Evolutionary conservation across 2,329 filamentous ascomycete species (phyloP).

Genomic region (Trichoderma aggressivum): DNA sequence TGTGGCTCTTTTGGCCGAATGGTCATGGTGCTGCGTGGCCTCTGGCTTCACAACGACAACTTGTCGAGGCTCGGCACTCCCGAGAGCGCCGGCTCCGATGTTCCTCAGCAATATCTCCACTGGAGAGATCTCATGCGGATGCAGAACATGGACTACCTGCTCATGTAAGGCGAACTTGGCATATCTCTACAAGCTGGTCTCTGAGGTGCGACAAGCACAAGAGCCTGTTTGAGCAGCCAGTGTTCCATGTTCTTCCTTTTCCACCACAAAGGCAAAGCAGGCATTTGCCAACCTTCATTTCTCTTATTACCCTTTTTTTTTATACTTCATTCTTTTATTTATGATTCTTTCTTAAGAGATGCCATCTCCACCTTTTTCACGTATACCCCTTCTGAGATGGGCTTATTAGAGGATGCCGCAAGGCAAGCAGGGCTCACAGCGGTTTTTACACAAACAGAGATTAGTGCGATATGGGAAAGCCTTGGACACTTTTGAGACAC

Average conservation of each 20-base stretch:
- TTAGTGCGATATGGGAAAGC: constrained; percentile 32
- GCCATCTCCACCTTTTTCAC: constrained; percentile 20
- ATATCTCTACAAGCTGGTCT: constrained; percentile 37
- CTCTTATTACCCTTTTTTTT: constrained; percentile 25
- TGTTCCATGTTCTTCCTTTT: constrained; percentile 7
- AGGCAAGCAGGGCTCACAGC: constrained; percentile 30
- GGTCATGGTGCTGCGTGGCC: constrained; percentile 71
- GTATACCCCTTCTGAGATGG: constrained; percentile 35
- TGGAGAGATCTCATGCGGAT: constrained; percentile 93
- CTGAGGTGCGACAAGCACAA: constrained; percentile 28
- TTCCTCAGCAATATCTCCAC: constrained; percentile 67
- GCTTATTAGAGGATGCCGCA: constrained; percentile 40
- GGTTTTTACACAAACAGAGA: constrained; percentile 16
- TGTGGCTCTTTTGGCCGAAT: constrained; percentile 86
- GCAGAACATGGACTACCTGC: constrained; percentile 88
- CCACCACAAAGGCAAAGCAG: constrained; percentile 11
- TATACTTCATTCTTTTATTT: constrained; percentile 24
- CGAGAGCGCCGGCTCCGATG: constrained; percentile 36
- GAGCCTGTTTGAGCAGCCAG: constrained; percentile 20
- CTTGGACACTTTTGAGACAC: constrained; percentile 21
- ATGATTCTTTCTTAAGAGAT: constrained; percentile 27
- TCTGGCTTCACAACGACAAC: constrained; percentile 76
- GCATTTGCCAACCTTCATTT: constrained; percentile 18
- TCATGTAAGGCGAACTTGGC: constrained; percentile 59
- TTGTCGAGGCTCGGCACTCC: constrained; percentile 37